These are phyloP conservation scores for Ustulina deusta DNA, from an alignment of 2,329 filamentous ascomycete genomes.

Conservation along the genomic window DNA sequence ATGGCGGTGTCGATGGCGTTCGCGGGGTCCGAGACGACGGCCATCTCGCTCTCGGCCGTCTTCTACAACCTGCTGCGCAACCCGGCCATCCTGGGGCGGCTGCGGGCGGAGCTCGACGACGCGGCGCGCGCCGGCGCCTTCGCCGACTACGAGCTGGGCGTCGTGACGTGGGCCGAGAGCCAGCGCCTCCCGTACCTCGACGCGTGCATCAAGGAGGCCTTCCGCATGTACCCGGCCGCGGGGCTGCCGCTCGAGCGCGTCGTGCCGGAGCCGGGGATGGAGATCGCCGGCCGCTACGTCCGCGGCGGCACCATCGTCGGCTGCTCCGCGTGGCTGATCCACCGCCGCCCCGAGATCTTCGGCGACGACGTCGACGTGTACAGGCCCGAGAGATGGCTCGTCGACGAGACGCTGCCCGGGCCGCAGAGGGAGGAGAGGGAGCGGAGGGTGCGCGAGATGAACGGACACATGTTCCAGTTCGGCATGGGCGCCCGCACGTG, in stretches of 20 bases:
- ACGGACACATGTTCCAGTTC: constrained; percentile 78
- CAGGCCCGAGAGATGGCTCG: constrained; percentile 75
- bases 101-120: constrained; percentile 72
- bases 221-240: constrained; percentile 79
- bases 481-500: constrained; percentile 78
- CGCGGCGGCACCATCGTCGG: constrained; percentile 80
- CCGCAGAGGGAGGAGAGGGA: constrained; percentile 57
- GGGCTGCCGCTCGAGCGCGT: constrained; percentile 80
- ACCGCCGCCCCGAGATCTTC: constrained; percentile 75
- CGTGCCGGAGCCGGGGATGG: constrained; percentile 72
- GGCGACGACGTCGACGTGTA: constrained; percentile 74
- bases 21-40: constrained; percentile 83
- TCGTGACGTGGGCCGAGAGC: constrained; percentile 76
- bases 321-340: constrained; percentile 80
- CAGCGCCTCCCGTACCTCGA: constrained; percentile 81
- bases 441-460: constrained; percentile 72
- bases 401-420: constrained; percentile 52
- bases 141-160: constrained; percentile 64
- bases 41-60: constrained; percentile 76
- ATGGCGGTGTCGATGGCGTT: constrained; percentile 79
- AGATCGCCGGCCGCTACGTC: constrained; percentile 72
- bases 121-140: constrained; percentile 66
- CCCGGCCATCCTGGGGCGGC: constrained; percentile 64
- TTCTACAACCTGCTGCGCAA: constrained; percentile 81
- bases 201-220: constrained; percentile 81